Conservation (phyloP, 2,329 filamentous ascomycete genomes). For the Tolypocladium amazonense region DNA sequence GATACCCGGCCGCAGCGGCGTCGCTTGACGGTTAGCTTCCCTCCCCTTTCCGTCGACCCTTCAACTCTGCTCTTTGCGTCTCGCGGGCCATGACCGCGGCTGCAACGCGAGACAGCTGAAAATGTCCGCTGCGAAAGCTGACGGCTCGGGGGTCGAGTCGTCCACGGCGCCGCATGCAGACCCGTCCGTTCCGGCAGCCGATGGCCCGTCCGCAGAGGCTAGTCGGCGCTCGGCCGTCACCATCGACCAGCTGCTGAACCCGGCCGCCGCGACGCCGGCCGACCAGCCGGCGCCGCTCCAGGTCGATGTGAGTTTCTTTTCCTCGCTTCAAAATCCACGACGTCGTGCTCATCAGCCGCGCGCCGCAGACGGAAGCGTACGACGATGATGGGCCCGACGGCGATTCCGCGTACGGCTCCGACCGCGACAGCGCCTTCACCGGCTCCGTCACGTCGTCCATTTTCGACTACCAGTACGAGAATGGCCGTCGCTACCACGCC, state of each 20-base stretch:
- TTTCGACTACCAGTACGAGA: slow-evolving; percentile 32
- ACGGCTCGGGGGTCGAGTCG: not conserved
- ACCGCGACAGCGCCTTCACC: slow-evolving; percentile 18
- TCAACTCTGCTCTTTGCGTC: not conserved
- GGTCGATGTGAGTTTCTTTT: slow-evolving; percentile 10
- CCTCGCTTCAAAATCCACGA: not conserved
- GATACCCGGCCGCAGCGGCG: not conserved
- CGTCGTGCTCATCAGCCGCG: not conserved
- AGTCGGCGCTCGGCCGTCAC: not conserved
- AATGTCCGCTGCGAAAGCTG: not conserved
- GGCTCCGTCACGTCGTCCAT: slow-evolving; percentile 30
- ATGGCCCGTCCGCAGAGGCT: not conserved
- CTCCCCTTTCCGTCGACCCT: not conserved
- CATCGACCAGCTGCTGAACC: slow-evolving; percentile 5
- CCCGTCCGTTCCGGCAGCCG: not conserved
- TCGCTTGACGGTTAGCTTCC: not conserved
- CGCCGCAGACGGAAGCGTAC: slow-evolving; percentile 5
- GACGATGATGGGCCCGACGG: slow-evolving; percentile 9
- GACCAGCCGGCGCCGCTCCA: slow-evolving; percentile 12
- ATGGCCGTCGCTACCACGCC: slow-evolving; percentile 37
- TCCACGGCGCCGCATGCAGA: not conserved
- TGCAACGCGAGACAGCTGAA: not conserved
- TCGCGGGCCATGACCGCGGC: not conserved
- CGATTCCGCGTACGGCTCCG: slow-evolving; percentile 25
- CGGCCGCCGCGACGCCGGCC: slow-evolving; percentile 6